Conservation (phyloP, 2,329 filamentous ascomycete genomes). For the Drechslerella dactyloides region DNA sequence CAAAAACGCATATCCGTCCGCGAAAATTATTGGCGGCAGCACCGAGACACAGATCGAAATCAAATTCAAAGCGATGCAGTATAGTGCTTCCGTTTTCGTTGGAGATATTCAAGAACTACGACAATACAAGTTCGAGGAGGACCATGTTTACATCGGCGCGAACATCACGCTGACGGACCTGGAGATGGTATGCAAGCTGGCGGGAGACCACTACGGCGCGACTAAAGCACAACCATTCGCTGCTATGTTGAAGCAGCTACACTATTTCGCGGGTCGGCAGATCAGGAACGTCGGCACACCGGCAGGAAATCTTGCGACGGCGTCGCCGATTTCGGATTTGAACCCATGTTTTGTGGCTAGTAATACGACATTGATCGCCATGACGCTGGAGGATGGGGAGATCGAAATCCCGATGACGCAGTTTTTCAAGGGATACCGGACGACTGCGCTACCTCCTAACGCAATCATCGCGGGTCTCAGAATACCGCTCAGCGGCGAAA, state of each 20-base stretch:
- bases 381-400: slow-evolving; percentile 70
- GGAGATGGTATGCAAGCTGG: slow-evolving; percentile 80
- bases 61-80: slow-evolving; percentile 95
- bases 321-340: slow-evolving; percentile 93
- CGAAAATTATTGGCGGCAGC: slow-evolving; percentile 94
- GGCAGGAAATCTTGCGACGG: slow-evolving; percentile 90
- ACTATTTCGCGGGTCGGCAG: slow-evolving; percentile 91
- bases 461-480: slow-evolving; percentile 84
- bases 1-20: slow-evolving; percentile 80
- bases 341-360: slow-evolving; percentile 93
- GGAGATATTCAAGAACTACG: slow-evolving; percentile 90
- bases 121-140: slow-evolving; percentile 78
- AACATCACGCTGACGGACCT: slow-evolving; percentile 92
- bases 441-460: slow-evolving; percentile 78
- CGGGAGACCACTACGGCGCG: slow-evolving; percentile 77
- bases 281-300: slow-evolving; percentile 98
- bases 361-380: slow-evolving; percentile 80
- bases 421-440: slow-evolving; percentile 91
- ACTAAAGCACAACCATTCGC: slow-evolving; percentile 77
- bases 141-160: slow-evolving; percentile 87
- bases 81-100: slow-evolving; percentile 86
- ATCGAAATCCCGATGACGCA: slow-evolving; percentile 87
- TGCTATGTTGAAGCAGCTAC: slow-evolving; percentile 91
- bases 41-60: slow-evolving; percentile 98
- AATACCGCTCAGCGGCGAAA: slow-evolving; percentile 77